Conservation (phyloP, 2,329 filamentous ascomycete genomes). For the Claviceps fusiformis region DNA sequence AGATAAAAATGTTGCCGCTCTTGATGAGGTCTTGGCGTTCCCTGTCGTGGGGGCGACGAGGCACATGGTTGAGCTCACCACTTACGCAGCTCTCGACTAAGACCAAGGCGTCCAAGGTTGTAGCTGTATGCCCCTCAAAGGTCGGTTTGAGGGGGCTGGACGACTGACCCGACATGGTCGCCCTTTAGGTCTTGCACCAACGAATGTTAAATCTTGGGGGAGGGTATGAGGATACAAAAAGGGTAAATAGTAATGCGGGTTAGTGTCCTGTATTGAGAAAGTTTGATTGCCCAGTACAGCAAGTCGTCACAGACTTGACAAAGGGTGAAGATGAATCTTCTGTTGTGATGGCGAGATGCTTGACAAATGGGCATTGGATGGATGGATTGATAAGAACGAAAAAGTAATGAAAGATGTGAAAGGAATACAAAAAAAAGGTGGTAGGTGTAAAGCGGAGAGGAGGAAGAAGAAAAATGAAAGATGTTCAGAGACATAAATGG, state of each 20-base stretch:
- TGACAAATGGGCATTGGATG: not conserved
- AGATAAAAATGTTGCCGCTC: conserved; percentile 81
- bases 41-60: conserved; percentile 73
- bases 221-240: not conserved
- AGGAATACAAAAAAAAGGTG: no score
- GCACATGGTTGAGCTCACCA: conserved; percentile 59
- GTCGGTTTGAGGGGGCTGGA: conserved; percentile 41
- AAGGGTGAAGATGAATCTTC: not conserved
- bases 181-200: not conserved
- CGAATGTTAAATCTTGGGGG: not conserved
- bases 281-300: not conserved
- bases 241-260: not conserved
- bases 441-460: no score
- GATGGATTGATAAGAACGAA: not conserved
- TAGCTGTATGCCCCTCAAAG: conserved; percentile 52
- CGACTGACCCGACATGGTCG: not conserved
- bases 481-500: not conserved
- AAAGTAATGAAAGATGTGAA: not conserved
- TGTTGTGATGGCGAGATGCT: not conserved
- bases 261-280: not conserved
- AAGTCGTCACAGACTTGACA: not conserved
- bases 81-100: conserved; percentile 68
- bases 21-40: conserved; percentile 65
- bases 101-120: conserved; percentile 61
- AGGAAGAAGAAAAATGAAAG: not conserved